Base-by-base conservation (phyloP, 2,329 filamentous ascomycete genomes). In the Colletotrichum abscissum region DNA sequence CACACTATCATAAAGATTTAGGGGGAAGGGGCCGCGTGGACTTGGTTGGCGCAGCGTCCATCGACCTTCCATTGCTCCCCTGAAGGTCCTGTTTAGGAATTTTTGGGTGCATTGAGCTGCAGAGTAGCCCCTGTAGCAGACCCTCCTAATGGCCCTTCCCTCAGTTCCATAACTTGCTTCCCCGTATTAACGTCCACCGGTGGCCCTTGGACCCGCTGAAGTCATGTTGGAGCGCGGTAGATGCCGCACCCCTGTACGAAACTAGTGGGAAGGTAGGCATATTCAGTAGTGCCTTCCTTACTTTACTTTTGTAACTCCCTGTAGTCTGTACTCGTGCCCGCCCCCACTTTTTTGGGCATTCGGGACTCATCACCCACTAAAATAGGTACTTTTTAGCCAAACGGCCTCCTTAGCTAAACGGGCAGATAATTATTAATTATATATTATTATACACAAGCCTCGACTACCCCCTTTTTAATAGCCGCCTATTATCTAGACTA, bases 1-100 rank as follows among this genome's bases (percentile, higher is more conserved):
- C 38, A 19, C 38, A 42, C 38, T 42, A 59, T 30, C 19, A 4
- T 38, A 26, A 14, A 42, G 56, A 19, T 11, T 28, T 58, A 58
- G 33, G 35, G 38, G 49, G 33, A 35, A 16, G 19, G 28, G 46
- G 69, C 49, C 69, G 69, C 63, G 69, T 71, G 69, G 69, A 55
- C 57, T 2, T 9, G 22, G 30, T 33, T n/a, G 63, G 55, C 68
- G 63, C 63, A 70, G 62, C 30, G 19, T n/a, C 42, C 19, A 22
- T 22, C 42, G 16, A 49, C 42, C 19, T n/a, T 42, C 38, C 6
- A 42, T 42, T 42, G 38, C 38, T 42, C 38, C 19, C 19, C 42
- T 22, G 11, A 22, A 58, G 33, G 63, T 12, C 6, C 12, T 52
- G 14, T 38, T 71, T 67, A 55, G 63, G 42, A 30, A 7, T 7